A percentile compares a stretch with the other conserved stretches of the same genome.
These are phyloP conservation scores for Fusarium duplospermum DNA, from an alignment of 2,329 filamentous ascomycete species.

Conservation along the genomic window DNA sequence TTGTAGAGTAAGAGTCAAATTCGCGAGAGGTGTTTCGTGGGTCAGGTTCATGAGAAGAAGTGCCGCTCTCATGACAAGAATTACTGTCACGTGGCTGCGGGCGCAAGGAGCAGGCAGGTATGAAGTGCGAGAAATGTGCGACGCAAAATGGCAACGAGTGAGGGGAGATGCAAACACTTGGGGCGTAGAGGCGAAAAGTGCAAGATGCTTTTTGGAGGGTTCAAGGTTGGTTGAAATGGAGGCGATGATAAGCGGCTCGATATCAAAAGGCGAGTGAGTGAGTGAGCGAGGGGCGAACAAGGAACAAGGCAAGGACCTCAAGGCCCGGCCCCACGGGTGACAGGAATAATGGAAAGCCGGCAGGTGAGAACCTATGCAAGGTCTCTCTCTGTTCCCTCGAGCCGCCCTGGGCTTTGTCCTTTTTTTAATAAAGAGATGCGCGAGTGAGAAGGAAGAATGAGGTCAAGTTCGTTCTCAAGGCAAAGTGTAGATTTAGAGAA, in stretches of 20 bases:
- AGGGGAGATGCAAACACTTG: conserved; percentile 8
- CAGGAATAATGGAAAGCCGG: background rate
- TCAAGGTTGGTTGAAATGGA: conserved; percentile 25
- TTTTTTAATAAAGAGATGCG: background rate
- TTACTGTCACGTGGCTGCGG: conserved; percentile 4
- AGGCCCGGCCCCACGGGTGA: conserved; percentile 22
- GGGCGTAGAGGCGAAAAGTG: background rate
- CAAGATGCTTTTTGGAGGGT: conserved; percentile 14
- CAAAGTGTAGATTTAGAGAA: conserved; percentile 24
- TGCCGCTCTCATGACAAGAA: conserved; percentile 40
- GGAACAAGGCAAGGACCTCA: conserved; percentile 4
- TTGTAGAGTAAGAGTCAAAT: conserved; percentile 38
- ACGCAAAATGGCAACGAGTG: conserved; percentile 16
- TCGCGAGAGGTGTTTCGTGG: background rate
- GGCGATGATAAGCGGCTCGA: conserved; percentile 44
- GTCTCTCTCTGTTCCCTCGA: conserved; percentile 9
- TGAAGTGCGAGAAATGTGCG: background rate
- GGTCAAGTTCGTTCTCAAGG: background rate
- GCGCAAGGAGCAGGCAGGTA: background rate
- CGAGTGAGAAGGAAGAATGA: background rate
- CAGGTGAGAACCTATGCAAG: background rate
- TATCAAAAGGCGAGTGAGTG: conserved; percentile 41
- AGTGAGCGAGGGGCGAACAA: conserved; percentile 33
- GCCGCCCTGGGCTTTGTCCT: background rate
- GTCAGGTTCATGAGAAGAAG: conserved; percentile 22